Evolutionary conservation across 148 eudicot species (phyloP), one percentile per base, ranked within the genome.

Genomic region (Vaccinium macrocarpon): DNA sequence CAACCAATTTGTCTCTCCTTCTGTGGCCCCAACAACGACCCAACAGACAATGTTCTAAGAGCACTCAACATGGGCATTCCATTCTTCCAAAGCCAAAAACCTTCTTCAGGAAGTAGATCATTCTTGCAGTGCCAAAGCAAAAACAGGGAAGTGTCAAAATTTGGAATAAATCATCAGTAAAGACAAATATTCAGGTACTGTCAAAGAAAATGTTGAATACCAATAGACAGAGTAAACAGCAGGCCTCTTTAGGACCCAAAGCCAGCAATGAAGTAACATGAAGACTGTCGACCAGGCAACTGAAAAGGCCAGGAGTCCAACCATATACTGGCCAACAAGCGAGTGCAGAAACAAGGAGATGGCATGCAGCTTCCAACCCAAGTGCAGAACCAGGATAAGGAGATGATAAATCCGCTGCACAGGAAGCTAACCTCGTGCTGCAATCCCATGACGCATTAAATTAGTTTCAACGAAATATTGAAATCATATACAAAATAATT

Each of bases 251-350:
- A 27, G 99, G 98, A 51, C 99, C 99, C 90, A 95, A 77, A 35
- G 98, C 90, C 77, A 95, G 88, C 72, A 92, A 77, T 32, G 98
- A 92, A 87, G 95, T 91, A 79, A 95, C 90, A 88, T 95, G 97
- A 87, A 97, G 93, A 90, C 92, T 93, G 76, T 94, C 98, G 73
- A 97, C 91, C 23, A 97, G 93, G 55, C 94, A 93, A 83, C 91
- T 94, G 89, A 93, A 95, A 86, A 97, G 93, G 81, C 96, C 92
- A 76, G 99, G 99, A 86, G 95, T 91, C 99, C 99, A 97, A 84
- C 98, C 93, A 90, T 95, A 89, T 16, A 90, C 89, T 19, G 99
- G 98, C 99, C 99, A 97, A 82, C 89, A 95, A 86, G 99, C 94
- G 89, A 97, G 95, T 84, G 98, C 93, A 52, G 99, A 97, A 70